Conservation (phyloP, 2,329 filamentous ascomycete genomes). For the Cladosporium oxysporum region DNA sequence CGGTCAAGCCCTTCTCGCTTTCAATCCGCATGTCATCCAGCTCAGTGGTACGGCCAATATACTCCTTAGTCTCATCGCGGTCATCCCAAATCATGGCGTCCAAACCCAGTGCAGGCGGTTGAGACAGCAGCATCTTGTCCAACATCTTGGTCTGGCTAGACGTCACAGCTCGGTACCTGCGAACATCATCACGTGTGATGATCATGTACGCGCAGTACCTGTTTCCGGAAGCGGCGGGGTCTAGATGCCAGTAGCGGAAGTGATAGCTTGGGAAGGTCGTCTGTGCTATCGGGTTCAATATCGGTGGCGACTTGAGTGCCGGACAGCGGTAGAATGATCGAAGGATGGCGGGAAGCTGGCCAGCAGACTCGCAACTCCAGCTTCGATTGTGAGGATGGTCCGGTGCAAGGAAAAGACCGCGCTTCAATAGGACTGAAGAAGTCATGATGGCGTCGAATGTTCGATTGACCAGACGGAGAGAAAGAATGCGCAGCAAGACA, state of each 20-base stretch:
- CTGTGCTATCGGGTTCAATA: slow-evolving; percentile 29
- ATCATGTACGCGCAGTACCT: slow-evolving; percentile 28
- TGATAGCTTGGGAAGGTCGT: slow-evolving; percentile 28
- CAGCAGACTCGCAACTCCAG: slow-evolving; percentile 17
- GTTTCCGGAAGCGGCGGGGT: slow-evolving; percentile 21
- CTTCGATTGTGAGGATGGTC: slow-evolving; percentile 14
- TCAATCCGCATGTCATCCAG: slow-evolving; percentile 24
- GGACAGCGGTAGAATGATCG: slow-evolving; percentile 17
- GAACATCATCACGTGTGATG: slow-evolving; percentile 25
- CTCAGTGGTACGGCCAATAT: slow-evolving; percentile 26
- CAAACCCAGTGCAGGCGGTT: slow-evolving; percentile 26
- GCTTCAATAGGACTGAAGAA: slow-evolving; percentile 22
- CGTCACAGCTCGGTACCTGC: slow-evolving; percentile 14
- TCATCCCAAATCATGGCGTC: slow-evolving; percentile 29
- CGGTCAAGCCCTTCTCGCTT: slow-evolving; percentile 26
- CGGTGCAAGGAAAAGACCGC: slow-evolving; percentile 26
- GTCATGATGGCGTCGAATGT: slow-evolving; percentile 25
- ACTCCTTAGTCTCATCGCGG: slow-evolving; percentile 29
- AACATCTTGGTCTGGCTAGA: slow-evolving; percentile 22
- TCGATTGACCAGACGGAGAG: slow-evolving; percentile 23
- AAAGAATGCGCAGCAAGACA: slow-evolving; percentile 22
- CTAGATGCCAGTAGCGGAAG: slow-evolving; percentile 29
- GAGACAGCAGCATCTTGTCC: slow-evolving; percentile 28
- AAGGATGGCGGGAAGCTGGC: slow-evolving; percentile 15
- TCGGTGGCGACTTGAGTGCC: slow-evolving; percentile 19